Percentiles rank a stretch among this genome's conserved stretches.
Evolutionary conservation across 2,329 filamentous ascomycete species (phyloP).

Genomic region (Cryphonectria radicalis): DNA sequence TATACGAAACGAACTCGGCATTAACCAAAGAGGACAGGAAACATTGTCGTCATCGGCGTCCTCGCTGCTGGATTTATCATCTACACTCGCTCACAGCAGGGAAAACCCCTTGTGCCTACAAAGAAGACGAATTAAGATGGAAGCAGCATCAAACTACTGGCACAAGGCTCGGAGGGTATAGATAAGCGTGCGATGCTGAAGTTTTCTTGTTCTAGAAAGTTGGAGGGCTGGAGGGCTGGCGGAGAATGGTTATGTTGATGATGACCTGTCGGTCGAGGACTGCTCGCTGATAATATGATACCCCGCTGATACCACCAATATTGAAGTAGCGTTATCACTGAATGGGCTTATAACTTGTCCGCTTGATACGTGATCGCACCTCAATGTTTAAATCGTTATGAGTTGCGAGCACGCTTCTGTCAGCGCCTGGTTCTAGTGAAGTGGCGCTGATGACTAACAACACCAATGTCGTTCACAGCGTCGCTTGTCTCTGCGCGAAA

Average conservation of each 20-base stretch:
- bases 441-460: neutral
- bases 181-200: neutral
- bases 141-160: neutral
- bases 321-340: neutral
- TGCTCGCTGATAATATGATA: neutral
- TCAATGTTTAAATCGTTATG: too few species aligned
- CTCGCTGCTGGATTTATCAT: conserved; percentile 39
- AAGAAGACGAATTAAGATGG: conserved; percentile 30
- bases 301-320: neutral
- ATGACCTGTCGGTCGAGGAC: neutral
- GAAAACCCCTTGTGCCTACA: conserved; percentile 28
- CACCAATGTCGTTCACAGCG: neutral
- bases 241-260: neutral
- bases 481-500: neutral
- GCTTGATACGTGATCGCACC: neutral
- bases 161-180: too few species aligned
- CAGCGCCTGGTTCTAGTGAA: neutral
- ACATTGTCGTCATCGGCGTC: conserved; percentile 42
- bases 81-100: conserved; percentile 38
- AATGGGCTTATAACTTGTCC: neutral
- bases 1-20: neutral
- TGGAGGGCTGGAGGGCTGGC: neutral
- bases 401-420: neutral
- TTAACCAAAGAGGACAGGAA: conserved; percentile 35
- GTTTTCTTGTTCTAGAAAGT: neutral